phyloP scores from a whole-genome alignment of 768 basidiomycete species.

The Leccinum disarticulatum region DNA sequence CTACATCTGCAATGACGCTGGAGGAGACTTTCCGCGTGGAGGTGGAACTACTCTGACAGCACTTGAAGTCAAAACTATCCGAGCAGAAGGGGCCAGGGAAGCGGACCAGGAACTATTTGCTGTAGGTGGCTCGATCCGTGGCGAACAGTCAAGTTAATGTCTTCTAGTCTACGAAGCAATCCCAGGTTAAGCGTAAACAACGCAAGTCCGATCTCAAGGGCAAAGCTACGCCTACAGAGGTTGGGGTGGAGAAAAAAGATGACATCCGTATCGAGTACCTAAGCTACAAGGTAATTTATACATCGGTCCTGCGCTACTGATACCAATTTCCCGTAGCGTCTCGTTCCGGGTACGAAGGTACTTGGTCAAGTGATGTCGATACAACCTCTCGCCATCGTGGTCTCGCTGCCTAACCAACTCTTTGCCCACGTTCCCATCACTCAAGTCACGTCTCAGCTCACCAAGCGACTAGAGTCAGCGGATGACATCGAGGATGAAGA shows the following conservation, averaged over 20 bases:
- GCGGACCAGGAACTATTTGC: slow-evolving; percentile 78
- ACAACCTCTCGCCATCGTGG: slow-evolving; percentile 83
- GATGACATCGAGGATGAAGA: slow-evolving; percentile 48
- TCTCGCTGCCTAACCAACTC: slow-evolving; percentile 96
- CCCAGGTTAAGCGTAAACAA: slow-evolving; percentile 43
- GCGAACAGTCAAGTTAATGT: slow-evolving; percentile 6
- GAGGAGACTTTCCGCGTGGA: slow-evolving; percentile 94
- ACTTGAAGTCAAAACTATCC: slow-evolving; percentile 81
- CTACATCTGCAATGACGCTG: slow-evolving; percentile 40
- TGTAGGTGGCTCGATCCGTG: slow-evolving; percentile 37
- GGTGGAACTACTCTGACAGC: slow-evolving; percentile 89
- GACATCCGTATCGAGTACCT: slow-evolving; percentile 82
- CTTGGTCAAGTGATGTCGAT: slow-evolving; percentile 85
- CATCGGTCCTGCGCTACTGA: background rate
- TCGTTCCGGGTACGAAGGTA: slow-evolving; percentile 81
- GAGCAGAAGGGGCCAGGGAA: slow-evolving; percentile 82
- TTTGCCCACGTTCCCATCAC: slow-evolving; percentile 94
- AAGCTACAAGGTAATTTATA: slow-evolving; percentile 77
- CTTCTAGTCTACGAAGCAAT: slow-evolving; percentile 42
- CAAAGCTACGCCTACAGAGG: slow-evolving; percentile 24
- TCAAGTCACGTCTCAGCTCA: slow-evolving; percentile 80
- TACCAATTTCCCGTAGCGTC: slow-evolving; percentile 49
- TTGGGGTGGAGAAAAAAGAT: slow-evolving; percentile 39
- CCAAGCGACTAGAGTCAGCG: slow-evolving; percentile 62
- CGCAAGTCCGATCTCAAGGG: slow-evolving; percentile 45